These are phyloP conservation scores for Mycena pura DNA, from an alignment of 768 basidiomycete species.

Conservation along the genomic window DNA sequence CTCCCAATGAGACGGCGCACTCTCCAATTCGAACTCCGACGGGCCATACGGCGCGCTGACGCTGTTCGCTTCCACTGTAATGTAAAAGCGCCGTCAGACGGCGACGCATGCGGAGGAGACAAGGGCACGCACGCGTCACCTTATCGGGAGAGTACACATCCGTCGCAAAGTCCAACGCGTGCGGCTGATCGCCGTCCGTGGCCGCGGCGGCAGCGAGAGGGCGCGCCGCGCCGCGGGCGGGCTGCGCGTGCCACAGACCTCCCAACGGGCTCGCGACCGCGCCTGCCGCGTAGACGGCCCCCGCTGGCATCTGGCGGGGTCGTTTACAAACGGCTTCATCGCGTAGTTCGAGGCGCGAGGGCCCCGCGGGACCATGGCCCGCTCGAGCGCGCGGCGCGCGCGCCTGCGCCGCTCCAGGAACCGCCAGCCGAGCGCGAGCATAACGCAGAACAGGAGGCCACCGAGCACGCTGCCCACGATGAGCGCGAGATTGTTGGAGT, in stretches of 20 bases:
- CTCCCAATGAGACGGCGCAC: no score
- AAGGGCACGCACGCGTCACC: no score
- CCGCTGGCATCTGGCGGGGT: slow-evolving; percentile 2
- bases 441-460: slow-evolving; percentile 23
- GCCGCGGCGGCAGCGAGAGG: not conserved
- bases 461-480: slow-evolving; percentile 42
- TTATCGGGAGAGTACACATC: no score
- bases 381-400: slow-evolving; percentile 15
- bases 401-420: slow-evolving; percentile 27
- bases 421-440: slow-evolving; percentile 15
- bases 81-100: no score
- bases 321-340: slow-evolving; percentile 23
- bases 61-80: no score
- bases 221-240: not conserved
- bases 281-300: slow-evolving; percentile 6
- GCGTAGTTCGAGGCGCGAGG: no score
- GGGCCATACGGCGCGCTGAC: no score
- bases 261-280: slow-evolving; percentile 5
- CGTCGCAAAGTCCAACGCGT: not conserved
- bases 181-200: not conserved
- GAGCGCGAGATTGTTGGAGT: slow-evolving; percentile 27
- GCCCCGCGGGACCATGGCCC: slow-evolving; percentile 11
- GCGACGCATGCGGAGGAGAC: no score
- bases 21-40: no score
- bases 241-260: not conserved